phyloP scores from a whole-genome alignment of 108 stramenopile species.

The Skeletonema tropicum region DNA sequence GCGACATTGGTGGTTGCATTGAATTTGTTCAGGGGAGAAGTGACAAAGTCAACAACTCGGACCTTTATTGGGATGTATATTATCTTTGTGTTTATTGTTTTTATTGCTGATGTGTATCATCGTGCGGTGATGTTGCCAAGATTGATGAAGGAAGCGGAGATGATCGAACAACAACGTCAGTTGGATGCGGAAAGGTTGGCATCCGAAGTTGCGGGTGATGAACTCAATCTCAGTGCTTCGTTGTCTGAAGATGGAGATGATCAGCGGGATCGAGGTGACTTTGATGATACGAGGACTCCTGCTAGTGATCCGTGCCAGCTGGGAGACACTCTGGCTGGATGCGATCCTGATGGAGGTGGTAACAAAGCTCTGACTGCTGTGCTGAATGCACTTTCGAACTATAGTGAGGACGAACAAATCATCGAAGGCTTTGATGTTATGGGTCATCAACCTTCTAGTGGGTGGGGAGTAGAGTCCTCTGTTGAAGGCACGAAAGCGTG shows the following conservation, averaged over 20 bases:
- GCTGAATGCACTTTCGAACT: conserved; percentile 77
- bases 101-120: conserved; percentile 89
- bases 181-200: conserved; percentile 39
- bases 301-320: conserved; percentile 23
- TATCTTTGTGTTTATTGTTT: conserved; percentile 73
- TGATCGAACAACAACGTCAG: conserved; percentile 50
- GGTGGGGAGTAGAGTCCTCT: conserved; percentile 48
- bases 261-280: not conserved
- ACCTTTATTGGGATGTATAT: conserved; percentile 61
- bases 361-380: conserved; percentile 49
- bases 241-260: not conserved
- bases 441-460: conserved; percentile 9
- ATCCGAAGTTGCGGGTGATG: conserved; percentile 35
- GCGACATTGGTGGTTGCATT: conserved; percentile 68
- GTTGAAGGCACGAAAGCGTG: conserved; percentile 40
- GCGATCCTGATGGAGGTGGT: not conserved
- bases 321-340: not conserved
- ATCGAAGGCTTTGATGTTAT: conserved; percentile 7
- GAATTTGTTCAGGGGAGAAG: conserved; percentile 51
- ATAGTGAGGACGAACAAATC: conserved; percentile 60
- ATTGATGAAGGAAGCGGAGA: conserved; percentile 32
- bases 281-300: conserved; percentile 7
- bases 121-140: conserved; percentile 83
- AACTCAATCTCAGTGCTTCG: not conserved
- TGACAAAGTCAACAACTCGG: conserved; percentile 13